These are phyloP conservation scores for Sporothrix globosa DNA, from an alignment of 2,329 filamentous ascomycete species.

Conservation along the genomic window DNA sequence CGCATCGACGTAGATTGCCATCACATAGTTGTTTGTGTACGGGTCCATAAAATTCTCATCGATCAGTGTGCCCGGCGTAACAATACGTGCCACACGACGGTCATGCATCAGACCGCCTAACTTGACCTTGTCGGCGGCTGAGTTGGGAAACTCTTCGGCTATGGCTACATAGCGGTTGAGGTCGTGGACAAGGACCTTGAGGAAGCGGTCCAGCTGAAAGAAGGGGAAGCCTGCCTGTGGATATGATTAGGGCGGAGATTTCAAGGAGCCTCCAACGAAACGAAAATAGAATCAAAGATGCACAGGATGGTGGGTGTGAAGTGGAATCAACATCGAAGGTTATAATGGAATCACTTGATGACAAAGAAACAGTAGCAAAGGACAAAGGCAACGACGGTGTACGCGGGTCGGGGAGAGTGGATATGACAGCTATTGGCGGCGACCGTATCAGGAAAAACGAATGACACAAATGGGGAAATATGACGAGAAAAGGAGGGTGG, in stretches of 20 bases:
- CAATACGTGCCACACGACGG: slow-evolving; percentile 79
- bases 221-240: slow-evolving; percentile 81
- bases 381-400: background rate
- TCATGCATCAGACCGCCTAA: slow-evolving; percentile 81
- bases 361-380: background rate
- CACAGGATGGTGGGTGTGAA: background rate
- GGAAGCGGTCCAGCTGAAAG: slow-evolving; percentile 87
- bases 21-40: slow-evolving; percentile 88
- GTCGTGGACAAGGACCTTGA: slow-evolving; percentile 92
- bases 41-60: slow-evolving; percentile 98
- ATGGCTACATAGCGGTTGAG: slow-evolving; percentile 89
- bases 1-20: slow-evolving; percentile 68
- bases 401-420: background rate
- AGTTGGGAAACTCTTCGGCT: slow-evolving; percentile 86
- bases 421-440: background rate
- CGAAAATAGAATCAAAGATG: background rate
- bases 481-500: background rate
- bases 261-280: background rate
- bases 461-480: slow-evolving; percentile 10
- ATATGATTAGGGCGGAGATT: slow-evolving; percentile 5
- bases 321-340: background rate
- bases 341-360: background rate
- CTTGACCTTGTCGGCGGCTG: slow-evolving; percentile 69
- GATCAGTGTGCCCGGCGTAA: slow-evolving; percentile 93
- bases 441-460: slow-evolving; percentile 12